phyloP scores from a whole-genome alignment of 805 yeast genomes.

The Starmera dryadoides region DNA sequence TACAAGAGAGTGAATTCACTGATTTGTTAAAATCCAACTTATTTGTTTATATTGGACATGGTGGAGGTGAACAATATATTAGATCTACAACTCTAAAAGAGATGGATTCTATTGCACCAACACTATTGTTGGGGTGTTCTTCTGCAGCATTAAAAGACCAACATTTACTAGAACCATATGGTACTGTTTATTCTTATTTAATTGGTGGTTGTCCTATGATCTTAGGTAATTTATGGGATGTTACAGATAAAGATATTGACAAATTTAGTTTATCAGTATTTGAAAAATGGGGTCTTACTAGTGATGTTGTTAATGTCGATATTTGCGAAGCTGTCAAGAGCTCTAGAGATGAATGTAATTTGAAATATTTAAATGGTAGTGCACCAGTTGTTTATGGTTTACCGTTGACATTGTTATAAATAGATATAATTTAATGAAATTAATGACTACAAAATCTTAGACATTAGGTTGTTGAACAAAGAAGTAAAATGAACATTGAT shows the following conservation, averaged over 20 bases:
- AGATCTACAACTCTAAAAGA: conserved; percentile 46
- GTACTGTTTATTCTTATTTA: conserved; percentile 71
- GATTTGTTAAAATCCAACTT: conserved; percentile 37
- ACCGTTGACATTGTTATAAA: conserved; percentile 38
- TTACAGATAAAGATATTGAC: conserved; percentile 93
- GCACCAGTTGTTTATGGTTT: conserved; percentile 91
- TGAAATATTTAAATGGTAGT: conserved; percentile 78
- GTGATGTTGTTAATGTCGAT: conserved; percentile 14
- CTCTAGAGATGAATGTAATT: conserved; percentile 62
- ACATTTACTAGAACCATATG: conserved; percentile 64
- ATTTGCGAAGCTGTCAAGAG: conserved; percentile 50
- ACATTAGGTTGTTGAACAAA: neutral
- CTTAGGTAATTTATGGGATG: conserved; percentile 91
- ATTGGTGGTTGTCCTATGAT: conserved; percentile 78
- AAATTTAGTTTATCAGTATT: conserved; percentile 58
- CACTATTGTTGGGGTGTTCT: conserved; percentile 80
- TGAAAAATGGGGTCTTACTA: conserved; percentile 53
- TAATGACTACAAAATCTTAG: too few relatives aligned
- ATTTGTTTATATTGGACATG: conserved; percentile 87
- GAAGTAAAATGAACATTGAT: too few relatives aligned
- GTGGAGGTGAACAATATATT: conserved; percentile 88
- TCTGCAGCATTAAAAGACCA: conserved; percentile 60
- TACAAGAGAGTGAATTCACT: conserved; percentile 48
- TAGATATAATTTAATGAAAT: too few relatives aligned
- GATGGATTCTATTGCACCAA: conserved; percentile 41